A percentile compares a stretch with the other conserved stretches of the same genome.
Evolutionary conservation across 2,329 filamentous ascomycete genomes (phyloP).

Genomic region (Fusarium sambucinum): DNA sequence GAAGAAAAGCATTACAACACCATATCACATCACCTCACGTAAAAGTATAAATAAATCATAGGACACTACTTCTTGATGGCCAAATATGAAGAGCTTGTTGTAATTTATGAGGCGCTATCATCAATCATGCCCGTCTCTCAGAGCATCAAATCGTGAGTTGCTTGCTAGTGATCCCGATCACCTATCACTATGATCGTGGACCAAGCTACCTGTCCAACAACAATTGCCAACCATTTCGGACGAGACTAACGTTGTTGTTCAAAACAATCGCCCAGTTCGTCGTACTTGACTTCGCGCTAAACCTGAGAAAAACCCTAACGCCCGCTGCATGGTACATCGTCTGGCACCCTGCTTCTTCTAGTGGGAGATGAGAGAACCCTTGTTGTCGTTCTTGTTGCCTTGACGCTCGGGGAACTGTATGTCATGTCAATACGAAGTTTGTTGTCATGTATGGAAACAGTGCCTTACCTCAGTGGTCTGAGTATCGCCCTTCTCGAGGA

Average conservation of each 20-base stretch:
- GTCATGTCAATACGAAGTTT: slow-evolving; percentile 10
- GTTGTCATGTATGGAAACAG: background rate
- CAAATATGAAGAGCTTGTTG: slow-evolving; percentile 27
- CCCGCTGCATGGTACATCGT: slow-evolving; percentile 18
- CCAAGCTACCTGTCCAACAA: slow-evolving; percentile 5
- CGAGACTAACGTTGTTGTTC: slow-evolving; percentile 16
- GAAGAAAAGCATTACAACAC: background rate
- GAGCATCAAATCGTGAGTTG: slow-evolving; percentile 27
- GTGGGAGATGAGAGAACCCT: slow-evolving; percentile 58
- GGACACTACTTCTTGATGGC: background rate
- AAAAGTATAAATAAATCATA: background rate
- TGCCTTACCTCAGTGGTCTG: slow-evolving; percentile 69
- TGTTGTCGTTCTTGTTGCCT: slow-evolving; percentile 66
- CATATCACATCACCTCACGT: background rate
- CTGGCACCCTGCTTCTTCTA: slow-evolving; percentile 47
- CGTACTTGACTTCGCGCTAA: slow-evolving; percentile 7
- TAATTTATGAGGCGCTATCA: slow-evolving; percentile 36
- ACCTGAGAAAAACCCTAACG: slow-evolving; percentile 20
- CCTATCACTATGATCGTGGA: slow-evolving; percentile 15
- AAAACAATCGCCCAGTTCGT: slow-evolving; percentile 12
- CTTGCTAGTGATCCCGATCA: slow-evolving; percentile 13
- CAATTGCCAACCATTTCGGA: slow-evolving; percentile 31
- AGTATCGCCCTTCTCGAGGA: slow-evolving; percentile 79
- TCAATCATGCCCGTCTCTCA: slow-evolving; percentile 40
- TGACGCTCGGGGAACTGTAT: slow-evolving; percentile 64